Base-by-base conservation (phyloP, 495 filamentous ascomycete genomes). In the Saxophila tyrrhenica region DNA sequence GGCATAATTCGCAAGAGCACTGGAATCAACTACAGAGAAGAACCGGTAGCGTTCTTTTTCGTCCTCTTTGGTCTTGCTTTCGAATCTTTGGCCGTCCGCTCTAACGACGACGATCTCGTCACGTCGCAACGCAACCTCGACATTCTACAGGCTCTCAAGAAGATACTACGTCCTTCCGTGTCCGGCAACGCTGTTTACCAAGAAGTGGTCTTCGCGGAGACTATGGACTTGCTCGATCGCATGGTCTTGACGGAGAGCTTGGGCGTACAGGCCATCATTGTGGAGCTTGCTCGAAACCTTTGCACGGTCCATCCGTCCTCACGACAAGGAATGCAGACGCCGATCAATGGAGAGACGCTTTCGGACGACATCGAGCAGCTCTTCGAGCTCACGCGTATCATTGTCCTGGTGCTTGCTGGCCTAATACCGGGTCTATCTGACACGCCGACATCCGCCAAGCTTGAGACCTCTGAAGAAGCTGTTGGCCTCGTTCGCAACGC, bases 31-130 rank as follows among this genome's bases (percentile, higher is more conserved):
- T 97, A 97, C 64, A 87, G 92, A 19, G 91, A 96, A 64, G 94
- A 99, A 65, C 92, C 92, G 0, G 89, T 96, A 16, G 92, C 92
- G 0, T 99, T 99, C 75, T 99, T 99, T 70, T 99, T 99, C 61
- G 89, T 99, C 10, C 76, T 99, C 0, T 99, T 96, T 62, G 92
- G 92, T 22, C 83, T 99, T 53, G 89, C 89, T 0, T 95, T 97
- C 59, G 92, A 99, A 68, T 90, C 94, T 23, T 77, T 99, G 41
- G 90, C 87, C 16, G 86, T 84, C 7, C 82, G 88, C 52, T 81
- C 83, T 13, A 75, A 75, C 5, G 83, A 81, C 43, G 86, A 88
- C 59, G 79, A 79, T 0, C 72, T 87, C 25, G 78, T 80, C 3
- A 80, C 81, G 0, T 79, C 84, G 58, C 83, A 87, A 49, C 88